A percentile compares a stretch with the other conserved stretches of the same genome.
These are phyloP conservation scores for Eimeria sp. DNA, from an alignment of 169 alveolate genomes.

Conservation along the genomic window DNA sequence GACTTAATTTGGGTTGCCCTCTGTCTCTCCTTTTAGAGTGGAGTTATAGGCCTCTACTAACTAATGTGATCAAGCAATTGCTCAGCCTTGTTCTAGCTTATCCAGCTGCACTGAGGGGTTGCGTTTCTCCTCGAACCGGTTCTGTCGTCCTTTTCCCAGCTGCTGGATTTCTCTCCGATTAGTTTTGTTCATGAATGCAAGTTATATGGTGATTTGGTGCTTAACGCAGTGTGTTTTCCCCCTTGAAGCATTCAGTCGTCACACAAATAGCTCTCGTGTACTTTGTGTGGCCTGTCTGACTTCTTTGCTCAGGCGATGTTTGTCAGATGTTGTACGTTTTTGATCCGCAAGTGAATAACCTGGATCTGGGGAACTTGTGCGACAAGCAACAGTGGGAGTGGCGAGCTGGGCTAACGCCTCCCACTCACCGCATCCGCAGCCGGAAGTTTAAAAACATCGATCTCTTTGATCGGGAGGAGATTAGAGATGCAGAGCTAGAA, in stretches of 20 bases:
- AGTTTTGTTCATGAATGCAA: neutral
- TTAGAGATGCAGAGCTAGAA: constrained; percentile 90
- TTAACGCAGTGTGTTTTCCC: too few relatives aligned
- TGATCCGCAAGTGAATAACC: constrained; percentile 85
- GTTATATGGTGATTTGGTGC: neutral
- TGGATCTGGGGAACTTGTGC: constrained; percentile 83
- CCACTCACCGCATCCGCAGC: constrained; percentile 89
- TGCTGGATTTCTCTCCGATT: neutral
- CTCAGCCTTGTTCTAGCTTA: neutral
- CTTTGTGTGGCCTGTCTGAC: neutral
- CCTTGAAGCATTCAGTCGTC: too few relatives aligned
- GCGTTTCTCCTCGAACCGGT: neutral
- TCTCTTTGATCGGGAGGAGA: constrained; percentile 88
- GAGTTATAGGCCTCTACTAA: neutral
- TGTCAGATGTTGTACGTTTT: constrained; percentile 89
- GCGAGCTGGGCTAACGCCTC: constrained; percentile 93
- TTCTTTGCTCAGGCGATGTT: constrained; percentile 80
- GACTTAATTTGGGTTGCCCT: neutral
- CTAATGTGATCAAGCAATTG: neutral
- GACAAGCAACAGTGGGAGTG: constrained; percentile 92
- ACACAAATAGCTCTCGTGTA: neutral
- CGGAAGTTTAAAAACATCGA: constrained; percentile 90
- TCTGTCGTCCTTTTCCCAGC: neutral
- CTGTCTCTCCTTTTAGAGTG: neutral
- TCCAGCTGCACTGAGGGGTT: neutral